Base-by-base conservation (phyloP, 768 basidiomycete genomes). In the Tephrocybe rancida region DNA sequence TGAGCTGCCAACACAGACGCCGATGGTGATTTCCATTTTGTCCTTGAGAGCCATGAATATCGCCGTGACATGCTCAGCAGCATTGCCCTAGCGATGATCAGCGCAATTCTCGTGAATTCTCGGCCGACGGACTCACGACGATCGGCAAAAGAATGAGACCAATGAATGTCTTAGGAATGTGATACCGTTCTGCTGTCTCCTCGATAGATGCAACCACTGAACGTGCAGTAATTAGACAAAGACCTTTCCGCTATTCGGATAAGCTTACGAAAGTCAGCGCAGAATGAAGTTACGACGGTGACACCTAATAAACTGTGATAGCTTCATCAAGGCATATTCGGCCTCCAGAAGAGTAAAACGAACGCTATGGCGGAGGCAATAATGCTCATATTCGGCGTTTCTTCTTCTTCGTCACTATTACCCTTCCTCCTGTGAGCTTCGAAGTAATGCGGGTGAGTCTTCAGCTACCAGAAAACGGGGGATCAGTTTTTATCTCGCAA, bases 171-270 rank as follows among this genome's bases (percentile, higher is more conserved):
- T 91, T 92, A 0, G 92, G 90, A 49, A 97, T 89, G 49, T 79
- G 67, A 68, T 92, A 94, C 35, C 88, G 79, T 11, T 82, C 74
- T 2, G 94, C 92, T 22, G 90, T 92, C 66, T 95, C 93, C 67
- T 96, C 95, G 58, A 97, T 96, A 3, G 91, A 92, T 2, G 87
- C 89, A 32, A 96, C 93, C 68, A 93, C 90, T 92, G 48, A 0
- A 29, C 26, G 19, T 37, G 22, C 18, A 16, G 41, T 16, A 25
- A 80, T 73, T 76, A 44, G 5, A 50, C 3, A 3, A 21, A 11
- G 16, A 10, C 32, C 24, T 47, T 21, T 18, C 16, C 35, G 29
- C 19, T 19, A 29, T 3, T 25, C 45, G 22, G 42, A 76, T 37
- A 19, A 22, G 44, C 87, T 64, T 65, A 88, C 90, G 71, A 64